These are phyloP conservation scores for Diaporthe ampelina DNA, from an alignment of 2,329 filamentous ascomycete genomes.

Conservation along the genomic window DNA sequence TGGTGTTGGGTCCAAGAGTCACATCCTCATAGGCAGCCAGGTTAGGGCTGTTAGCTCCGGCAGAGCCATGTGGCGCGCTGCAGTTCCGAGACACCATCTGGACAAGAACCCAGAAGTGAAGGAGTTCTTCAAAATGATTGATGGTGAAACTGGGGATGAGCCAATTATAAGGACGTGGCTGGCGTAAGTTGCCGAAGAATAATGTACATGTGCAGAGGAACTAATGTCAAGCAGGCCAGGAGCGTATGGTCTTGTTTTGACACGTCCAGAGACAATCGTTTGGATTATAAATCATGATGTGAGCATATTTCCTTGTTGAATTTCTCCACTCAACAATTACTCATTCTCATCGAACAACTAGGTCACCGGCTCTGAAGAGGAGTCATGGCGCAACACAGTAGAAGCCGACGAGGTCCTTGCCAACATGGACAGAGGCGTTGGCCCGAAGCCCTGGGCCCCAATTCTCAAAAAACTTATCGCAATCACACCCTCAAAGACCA, in stretches of 20 bases:
- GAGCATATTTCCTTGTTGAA: no score
- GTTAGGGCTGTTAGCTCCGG: conserved; percentile 6
- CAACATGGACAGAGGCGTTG: conserved; percentile 48
- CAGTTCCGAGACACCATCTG: not conserved
- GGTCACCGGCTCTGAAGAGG: conserved; percentile 1
- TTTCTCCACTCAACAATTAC: no score
- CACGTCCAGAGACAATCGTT: not conserved
- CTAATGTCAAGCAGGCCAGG: not conserved
- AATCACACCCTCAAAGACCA: conserved; percentile 2
- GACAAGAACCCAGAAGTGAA: conserved; percentile 1
- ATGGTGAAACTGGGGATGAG: conserved; percentile 9
- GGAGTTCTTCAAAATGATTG: conserved; percentile 5
- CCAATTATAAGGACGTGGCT: conserved; percentile 9
- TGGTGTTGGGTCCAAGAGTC: conserved; percentile 4
- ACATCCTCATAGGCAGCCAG: conserved; percentile 1
- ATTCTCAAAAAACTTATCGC: not conserved
- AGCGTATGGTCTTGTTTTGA: conserved; percentile 13
- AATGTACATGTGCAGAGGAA: no score
- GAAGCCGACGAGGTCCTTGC: not conserved
- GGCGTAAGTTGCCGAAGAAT: not conserved
- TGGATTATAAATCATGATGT: conserved; percentile 22
- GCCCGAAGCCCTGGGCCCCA: not conserved
- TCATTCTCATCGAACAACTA: no score
- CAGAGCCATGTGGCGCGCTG: conserved; percentile 13
- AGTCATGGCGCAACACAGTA: conserved; percentile 18